These are phyloP conservation scores for Tritrichomonas foetus DNA, from an alignment of 208 protist genomes.

Conservation along the genomic window DNA sequence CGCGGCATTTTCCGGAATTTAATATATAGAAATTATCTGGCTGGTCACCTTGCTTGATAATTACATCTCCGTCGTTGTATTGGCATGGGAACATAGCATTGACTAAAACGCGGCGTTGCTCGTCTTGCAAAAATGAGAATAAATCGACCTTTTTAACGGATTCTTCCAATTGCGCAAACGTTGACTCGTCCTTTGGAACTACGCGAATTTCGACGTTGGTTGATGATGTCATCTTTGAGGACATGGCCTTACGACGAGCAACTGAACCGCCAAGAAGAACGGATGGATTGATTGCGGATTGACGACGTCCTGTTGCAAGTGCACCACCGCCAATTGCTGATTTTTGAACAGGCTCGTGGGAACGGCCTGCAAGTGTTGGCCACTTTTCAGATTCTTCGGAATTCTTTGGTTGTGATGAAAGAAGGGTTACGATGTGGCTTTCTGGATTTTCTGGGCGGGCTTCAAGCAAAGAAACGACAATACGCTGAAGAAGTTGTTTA, in stretches of 20 bases:
- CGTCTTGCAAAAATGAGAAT: not conserved
- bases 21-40: constrained; percentile 66
- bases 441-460: not conserved
- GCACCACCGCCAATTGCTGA: not conserved
- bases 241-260: not conserved
- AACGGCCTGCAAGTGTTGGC: not conserved
- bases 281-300: not conserved
- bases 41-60: constrained; percentile 58
- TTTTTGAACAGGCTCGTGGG: not conserved
- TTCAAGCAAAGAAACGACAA: not conserved
- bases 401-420: not conserved
- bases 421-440: not conserved
- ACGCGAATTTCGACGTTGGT: not conserved
- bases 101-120: not conserved
- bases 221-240: not conserved
- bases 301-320: not conserved
- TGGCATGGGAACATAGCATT: not conserved
- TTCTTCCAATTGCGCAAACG: not conserved
- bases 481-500: not conserved
- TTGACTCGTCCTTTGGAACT: not conserved
- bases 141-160: not conserved
- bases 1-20: constrained; percentile 39
- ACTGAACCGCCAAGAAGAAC: not conserved
- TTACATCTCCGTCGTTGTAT: not conserved
- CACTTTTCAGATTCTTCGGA: not conserved